Conservation (phyloP, 768 basidiomycete genomes). For the Auricularia heimuer region DNA sequence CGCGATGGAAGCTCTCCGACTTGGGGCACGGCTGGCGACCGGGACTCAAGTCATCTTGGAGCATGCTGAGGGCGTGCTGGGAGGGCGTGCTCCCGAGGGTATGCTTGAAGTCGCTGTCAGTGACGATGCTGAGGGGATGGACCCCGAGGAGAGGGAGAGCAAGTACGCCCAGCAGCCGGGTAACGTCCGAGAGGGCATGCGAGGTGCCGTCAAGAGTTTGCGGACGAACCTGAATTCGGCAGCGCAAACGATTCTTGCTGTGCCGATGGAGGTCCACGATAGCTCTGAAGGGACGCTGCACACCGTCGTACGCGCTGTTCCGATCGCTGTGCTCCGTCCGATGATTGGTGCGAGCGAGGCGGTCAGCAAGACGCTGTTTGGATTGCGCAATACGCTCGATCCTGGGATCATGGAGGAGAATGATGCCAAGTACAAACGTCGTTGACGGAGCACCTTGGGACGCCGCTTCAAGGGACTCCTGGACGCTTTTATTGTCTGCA, state of each 20-base stretch:
- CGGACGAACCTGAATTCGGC: conserved; percentile 82
- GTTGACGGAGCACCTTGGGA: conserved; percentile 11
- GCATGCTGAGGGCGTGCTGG: conserved; percentile 84
- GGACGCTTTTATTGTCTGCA: too few species aligned
- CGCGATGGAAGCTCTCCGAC: conserved; percentile 88
- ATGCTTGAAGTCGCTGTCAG: conserved; percentile 6
- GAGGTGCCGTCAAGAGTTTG: conserved; percentile 85
- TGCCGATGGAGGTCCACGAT: conserved; percentile 99
- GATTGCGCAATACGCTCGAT: conserved; percentile 87
- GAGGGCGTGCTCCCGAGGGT: conserved; percentile 37
- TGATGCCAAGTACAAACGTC: conserved; percentile 90
- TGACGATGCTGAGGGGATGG: conserved; percentile 34
- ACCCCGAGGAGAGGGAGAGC: conserved; percentile 53
- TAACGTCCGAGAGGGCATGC: conserved; percentile 76
- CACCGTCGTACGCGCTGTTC: conserved; percentile 92
- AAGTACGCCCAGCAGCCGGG: conserved; percentile 87
- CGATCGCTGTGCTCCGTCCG: conserved; percentile 92
- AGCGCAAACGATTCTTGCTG: conserved; percentile 95
- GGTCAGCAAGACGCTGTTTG: conserved; percentile 88
- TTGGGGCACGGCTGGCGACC: conserved; percentile 88
- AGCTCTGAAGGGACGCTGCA: conserved; percentile 81
- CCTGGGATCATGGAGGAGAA: conserved; percentile 73
- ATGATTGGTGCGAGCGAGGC: conserved; percentile 99
- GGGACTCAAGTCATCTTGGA: conserved; percentile 98
- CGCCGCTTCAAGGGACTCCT: too few species aligned